phyloP scores from a whole-genome alignment of 768 basidiomycete species.

The Lentinula boryana region DNA sequence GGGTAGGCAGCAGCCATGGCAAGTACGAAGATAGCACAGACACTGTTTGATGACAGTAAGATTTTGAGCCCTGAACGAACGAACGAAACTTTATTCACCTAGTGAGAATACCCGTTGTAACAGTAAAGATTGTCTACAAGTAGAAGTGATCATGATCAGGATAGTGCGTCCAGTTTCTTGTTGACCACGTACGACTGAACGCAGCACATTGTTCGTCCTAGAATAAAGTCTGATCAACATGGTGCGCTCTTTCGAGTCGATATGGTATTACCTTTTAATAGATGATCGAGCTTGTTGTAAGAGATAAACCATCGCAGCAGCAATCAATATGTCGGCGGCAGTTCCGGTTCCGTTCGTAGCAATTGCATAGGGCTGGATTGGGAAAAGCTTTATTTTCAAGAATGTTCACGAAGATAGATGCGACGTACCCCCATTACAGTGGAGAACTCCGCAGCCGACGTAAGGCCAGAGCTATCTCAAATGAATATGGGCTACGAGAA shows the following conservation, averaged over 20 bases:
- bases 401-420: too few relatives aligned
- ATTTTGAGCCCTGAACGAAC: too few relatives aligned
- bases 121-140: conserved; percentile 1
- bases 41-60: neutral
- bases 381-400: neutral
- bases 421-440: neutral
- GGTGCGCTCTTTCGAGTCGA: too few relatives aligned
- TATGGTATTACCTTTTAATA: neutral
- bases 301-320: neutral
- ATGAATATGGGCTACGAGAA: neutral
- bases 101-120: conserved; percentile 4
- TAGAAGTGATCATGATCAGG: neutral
- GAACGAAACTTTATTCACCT: neutral
- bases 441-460: neutral
- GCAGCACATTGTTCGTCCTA: conserved; percentile 3
- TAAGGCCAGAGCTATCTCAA: neutral
- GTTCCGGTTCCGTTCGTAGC: neutral
- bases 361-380: neutral
- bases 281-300: neutral
- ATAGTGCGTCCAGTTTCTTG: too few relatives aligned
- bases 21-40: conserved; percentile 5
- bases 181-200: neutral
- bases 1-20: conserved; percentile 2
- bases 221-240: neutral
- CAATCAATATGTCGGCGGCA: neutral